phyloP scores from a whole-genome alignment of 116 monocot species.

The Papilionanthe hybrid region DNA sequence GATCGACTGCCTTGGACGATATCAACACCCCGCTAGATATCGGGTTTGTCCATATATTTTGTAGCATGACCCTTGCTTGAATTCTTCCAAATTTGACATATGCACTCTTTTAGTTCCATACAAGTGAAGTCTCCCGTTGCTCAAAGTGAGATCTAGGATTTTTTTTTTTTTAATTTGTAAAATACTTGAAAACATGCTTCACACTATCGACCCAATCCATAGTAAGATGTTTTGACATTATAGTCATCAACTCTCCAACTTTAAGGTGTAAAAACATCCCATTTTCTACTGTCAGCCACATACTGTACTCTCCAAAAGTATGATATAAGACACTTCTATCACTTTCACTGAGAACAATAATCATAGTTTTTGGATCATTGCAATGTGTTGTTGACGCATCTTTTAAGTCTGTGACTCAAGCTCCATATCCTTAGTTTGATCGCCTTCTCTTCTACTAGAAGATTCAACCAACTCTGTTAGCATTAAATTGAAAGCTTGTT shows the following conservation, averaged over 20 bases:
- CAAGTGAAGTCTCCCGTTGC: constrained; percentile 91
- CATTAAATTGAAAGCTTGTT: too few relatives aligned
- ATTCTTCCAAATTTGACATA: constrained; percentile 97
- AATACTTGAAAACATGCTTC: constrained; percentile 98
- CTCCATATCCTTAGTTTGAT: too few relatives aligned
- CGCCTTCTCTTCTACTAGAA: too few relatives aligned
- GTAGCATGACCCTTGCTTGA: constrained; percentile 95
- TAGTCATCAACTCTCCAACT: constrained; percentile 95
- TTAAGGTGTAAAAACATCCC: constrained; percentile 94
- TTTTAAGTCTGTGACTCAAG: constrained; percentile 37
- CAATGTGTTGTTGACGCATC: constrained; percentile 55
- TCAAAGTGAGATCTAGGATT: constrained; percentile 98
- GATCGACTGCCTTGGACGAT: constrained; percentile 62
- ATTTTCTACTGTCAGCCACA: constrained; percentile 98
- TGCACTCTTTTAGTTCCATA: constrained; percentile 98
- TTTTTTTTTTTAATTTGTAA: constrained; percentile 77
- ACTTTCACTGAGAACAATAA: constrained; percentile 92
- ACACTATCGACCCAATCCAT: constrained; percentile 99
- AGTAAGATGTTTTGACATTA: constrained; percentile 96
- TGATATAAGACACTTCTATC: constrained; percentile 90
- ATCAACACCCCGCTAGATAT: constrained; percentile 91
- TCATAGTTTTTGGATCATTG: constrained; percentile 72
- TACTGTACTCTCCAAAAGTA: constrained; percentile 88
- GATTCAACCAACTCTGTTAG: too few relatives aligned
- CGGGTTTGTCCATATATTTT: constrained; percentile 91